Percentiles rank a stretch among this genome's conserved stretches.
Evolutionary conservation across 331 rosid genomes (phyloP).

Genomic region (Quercus phellos): DNA sequence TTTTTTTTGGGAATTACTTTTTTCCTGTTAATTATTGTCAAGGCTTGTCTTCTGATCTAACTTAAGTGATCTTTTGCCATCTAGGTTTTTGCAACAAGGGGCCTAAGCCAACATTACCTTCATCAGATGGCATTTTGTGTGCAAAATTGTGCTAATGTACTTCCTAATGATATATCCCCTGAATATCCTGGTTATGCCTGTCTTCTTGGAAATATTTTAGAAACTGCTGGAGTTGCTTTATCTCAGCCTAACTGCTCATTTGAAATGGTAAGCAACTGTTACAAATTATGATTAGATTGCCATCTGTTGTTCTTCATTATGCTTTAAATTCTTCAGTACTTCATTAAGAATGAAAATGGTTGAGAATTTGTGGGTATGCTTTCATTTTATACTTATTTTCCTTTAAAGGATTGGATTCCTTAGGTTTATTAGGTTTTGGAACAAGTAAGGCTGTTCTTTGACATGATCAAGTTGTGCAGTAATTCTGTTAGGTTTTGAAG

Average conservation of each 20-base stretch:
- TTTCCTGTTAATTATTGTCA: constrained; percentile 6
- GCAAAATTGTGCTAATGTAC: constrained; percentile 55
- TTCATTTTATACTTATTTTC: not conserved
- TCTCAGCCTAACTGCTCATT: constrained; percentile 79
- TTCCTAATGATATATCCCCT: constrained; percentile 65
- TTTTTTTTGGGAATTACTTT: not conserved
- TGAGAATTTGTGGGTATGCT: not conserved
- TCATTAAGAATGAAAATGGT: not conserved
- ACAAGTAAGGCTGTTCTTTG: not conserved
- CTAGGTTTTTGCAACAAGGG: constrained; percentile 57
- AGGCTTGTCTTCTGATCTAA: constrained; percentile 9
- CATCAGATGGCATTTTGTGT: constrained; percentile 72
- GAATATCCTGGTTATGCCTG: constrained; percentile 89
- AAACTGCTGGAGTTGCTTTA: constrained; percentile 68
- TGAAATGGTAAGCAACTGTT: constrained; percentile 60
- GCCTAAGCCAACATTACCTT: constrained; percentile 61
- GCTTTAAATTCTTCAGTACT: constrained; percentile 10
- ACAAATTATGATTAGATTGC: constrained; percentile 4
- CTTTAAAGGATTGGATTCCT: not conserved
- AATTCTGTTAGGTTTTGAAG: constrained; percentile 1
- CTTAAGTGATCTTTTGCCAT: constrained; percentile 17
- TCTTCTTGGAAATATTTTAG: constrained; percentile 87
- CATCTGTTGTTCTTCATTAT: not conserved
- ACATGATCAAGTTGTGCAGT: not conserved
- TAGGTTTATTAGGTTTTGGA: not conserved